Base-by-base conservation (phyloP, 2,329 filamentous ascomycete species). In the Penicillium sp. region DNA sequence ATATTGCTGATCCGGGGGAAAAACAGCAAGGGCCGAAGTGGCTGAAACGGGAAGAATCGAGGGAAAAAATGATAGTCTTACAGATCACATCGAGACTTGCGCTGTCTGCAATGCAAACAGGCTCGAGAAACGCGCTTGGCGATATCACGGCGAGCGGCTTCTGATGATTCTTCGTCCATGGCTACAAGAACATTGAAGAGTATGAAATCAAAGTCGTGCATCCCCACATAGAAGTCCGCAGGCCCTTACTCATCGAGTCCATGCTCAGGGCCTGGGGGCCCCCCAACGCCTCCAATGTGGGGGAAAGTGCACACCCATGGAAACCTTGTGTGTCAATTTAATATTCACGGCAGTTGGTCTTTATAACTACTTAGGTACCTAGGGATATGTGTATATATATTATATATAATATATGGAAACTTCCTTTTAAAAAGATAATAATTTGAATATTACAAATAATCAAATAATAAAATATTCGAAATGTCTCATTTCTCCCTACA, bases 81-180 rank as follows among this genome's bases (percentile, higher is more conserved):
- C 80, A 82, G 69, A 63, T 81, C 78, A 70, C 80, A 82, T 64
- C 78, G 78, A 41, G 77, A 79, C 67, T 82, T 82, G 59, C 80
- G 75, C 62, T 78, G 76, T 41, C 80, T 71, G 65, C 80, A 82
- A 62, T 78, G 75, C 52, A 80, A 65, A 68, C 78, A 82, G 43
- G 80, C 79, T 60, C 78, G 71, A 17, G 78, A 80, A 7, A 80
- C 78, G 57, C 78, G 76, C 67, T 79, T 79, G 69, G 74, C 74
- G 59, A 71, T 58, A 49, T 69, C 55, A 15, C 55, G 54, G 33
- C 54, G 50, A 10, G 27, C 25, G 38, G 46, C 41, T 40, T 60
- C 58, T 42, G 55, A 51, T 5, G 55, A 57, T 54, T 57, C 55
- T 23, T 42, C 50, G 6, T 54, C 55, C 55, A 57, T 57, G 13